Base-by-base conservation (phyloP, 2,329 filamentous ascomycete species). In the Huntiella omanensis region DNA sequence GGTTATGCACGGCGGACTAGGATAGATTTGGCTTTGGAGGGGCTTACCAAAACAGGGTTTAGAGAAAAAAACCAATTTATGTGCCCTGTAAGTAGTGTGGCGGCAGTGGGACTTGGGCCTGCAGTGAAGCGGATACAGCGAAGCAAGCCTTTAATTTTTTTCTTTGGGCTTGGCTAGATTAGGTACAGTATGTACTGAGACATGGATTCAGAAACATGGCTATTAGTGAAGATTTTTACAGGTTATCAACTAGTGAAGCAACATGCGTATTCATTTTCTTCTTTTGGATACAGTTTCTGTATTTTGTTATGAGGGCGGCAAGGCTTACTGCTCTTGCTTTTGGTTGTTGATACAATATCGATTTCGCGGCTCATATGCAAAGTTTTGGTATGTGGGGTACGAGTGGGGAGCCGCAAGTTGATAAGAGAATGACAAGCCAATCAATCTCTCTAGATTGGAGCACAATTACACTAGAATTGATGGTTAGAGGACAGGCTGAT, bases 351-450 rank as follows among this genome's bases (percentile, higher is more conserved):
- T 10, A 28, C 8, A 7, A 28, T 5, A 28, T 28, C 22, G 22
- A 10, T 28, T 28, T 28, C 22, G 17, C 22, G 40, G 13, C 15
- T 39, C 19, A 39, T 13, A 22, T 41, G 42, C 42, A 49, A 46
- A 49, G 39, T 49, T 47, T 49, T 49, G 48, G 40, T 41, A 39
- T 19, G 43, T 46, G 44, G 48, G 44, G 48, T 49, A 44, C 35
- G 35, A 40, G 22, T 43, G 45, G 40, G 45, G 48, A 40, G 48
- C 33, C 33, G 17, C 16, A 8, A 33, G 40, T 43, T 35, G 43
- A 46, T 42, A 49, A 41, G 41, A 42, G 39, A 49, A 32, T 13
- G 44, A 49, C 47, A 46, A 44, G 43, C 48, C 43, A 46, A 49
- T 49, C 44, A 49, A 34, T 36, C n/a, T 43, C n/a, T 43, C 10